Conservation (phyloP, 2,329 filamentous ascomycete species). For the Rhynchosporium secalis region DNA sequence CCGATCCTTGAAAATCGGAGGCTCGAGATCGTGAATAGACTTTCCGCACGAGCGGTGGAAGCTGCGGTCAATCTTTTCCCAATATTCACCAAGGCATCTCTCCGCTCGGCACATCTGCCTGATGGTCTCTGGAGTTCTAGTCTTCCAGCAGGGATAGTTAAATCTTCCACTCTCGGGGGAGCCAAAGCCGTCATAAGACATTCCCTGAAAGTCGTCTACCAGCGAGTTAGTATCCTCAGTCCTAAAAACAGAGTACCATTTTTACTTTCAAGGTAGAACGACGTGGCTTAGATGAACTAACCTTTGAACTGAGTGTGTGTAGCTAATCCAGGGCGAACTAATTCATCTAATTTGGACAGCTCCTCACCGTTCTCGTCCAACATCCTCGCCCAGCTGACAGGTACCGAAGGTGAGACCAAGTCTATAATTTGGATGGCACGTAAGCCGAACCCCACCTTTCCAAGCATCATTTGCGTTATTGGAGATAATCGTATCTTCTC, state of each 20-base stretch:
- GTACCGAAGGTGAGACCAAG: not conserved
- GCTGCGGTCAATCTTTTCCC: constrained; percentile 1
- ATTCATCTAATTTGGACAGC: not conserved
- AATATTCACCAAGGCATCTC: not conserved
- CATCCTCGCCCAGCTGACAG: not conserved
- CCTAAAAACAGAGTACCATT: not conserved
- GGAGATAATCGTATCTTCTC: constrained; percentile 1
- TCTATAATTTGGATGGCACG: not conserved
- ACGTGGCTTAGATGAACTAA: not conserved
- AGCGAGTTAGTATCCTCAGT: not conserved
- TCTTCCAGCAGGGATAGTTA: constrained; percentile 5
- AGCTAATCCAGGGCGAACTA: not conserved
- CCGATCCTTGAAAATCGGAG: not conserved
- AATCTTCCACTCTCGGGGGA: not conserved
- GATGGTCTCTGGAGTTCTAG: not conserved
- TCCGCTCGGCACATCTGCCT: constrained; percentile 1
- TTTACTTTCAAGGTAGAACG: not conserved
- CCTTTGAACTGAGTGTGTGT: not conserved
- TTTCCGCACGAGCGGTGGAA: not conserved
- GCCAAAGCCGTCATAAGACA: not conserved
- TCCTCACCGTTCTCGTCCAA: not conserved
- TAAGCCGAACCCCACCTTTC: not conserved
- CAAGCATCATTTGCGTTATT: not conserved
- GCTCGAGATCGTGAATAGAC: not conserved
- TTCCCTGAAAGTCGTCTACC: not conserved